Conservation (phyloP, 129 eudicot species). For the Arctium lappa region DNA sequence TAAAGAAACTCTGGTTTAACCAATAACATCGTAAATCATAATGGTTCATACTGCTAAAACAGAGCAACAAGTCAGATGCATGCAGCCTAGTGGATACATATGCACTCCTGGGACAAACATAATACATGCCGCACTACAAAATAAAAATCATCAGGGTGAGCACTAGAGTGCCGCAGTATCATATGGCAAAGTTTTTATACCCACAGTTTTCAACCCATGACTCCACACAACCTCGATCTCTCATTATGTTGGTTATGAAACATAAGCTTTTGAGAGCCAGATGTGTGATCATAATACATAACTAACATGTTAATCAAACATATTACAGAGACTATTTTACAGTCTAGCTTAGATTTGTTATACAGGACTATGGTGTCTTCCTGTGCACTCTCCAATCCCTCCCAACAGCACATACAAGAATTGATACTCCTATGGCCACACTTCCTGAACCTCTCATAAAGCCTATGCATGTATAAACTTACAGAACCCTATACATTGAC, state of each 20-base stretch:
- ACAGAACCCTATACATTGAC: background rate
- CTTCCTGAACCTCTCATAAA: background rate
- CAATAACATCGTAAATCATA: constrained; percentile 5
- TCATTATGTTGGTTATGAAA: background rate
- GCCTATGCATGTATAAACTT: background rate
- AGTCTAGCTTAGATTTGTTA: background rate
- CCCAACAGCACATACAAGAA: background rate
- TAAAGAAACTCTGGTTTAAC: background rate
- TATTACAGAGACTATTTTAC: background rate
- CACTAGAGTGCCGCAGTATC: no score
- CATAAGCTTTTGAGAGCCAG: background rate
- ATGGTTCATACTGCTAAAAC: background rate
- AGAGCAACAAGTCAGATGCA: background rate
- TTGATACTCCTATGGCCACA: background rate
- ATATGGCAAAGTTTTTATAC: no score
- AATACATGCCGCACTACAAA: background rate
- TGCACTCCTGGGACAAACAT: background rate
- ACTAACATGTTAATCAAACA: background rate
- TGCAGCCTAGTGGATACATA: background rate
- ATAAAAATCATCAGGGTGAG: no score
- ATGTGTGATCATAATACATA: background rate
- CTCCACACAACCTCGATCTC: no score
- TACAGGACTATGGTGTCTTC: background rate
- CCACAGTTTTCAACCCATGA: no score
- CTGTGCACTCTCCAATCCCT: background rate